A percentile compares a stretch with the other conserved stretches of the same genome.
phyloP scores from a whole-genome alignment of 2,329 filamentous ascomycete species.

The Aschersonia sp. region DNA sequence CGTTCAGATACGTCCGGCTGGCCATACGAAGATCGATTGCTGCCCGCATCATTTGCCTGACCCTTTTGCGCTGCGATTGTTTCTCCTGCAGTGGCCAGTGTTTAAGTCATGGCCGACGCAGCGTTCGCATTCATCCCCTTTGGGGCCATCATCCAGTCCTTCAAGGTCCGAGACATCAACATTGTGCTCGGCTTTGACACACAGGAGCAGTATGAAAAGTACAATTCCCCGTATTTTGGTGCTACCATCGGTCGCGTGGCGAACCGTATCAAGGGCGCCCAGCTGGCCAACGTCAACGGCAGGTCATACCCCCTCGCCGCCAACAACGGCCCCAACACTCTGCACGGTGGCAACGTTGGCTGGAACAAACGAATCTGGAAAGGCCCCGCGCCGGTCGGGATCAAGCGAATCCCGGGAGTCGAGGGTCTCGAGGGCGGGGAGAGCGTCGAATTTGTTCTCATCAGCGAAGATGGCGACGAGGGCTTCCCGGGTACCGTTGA shows the following conservation, averaged over 20 bases:
- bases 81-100: not conserved
- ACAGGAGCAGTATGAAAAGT: constrained; percentile 55
- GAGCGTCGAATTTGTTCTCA: constrained; percentile 48
- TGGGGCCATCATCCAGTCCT: constrained; percentile 68
- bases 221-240: constrained; percentile 75
- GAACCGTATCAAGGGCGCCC: constrained; percentile 64
- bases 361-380: constrained; percentile 73
- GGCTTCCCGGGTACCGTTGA: constrained; percentile 81
- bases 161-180: constrained; percentile 63
- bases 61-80: not conserved
- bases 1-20: too few relatives aligned
- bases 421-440: constrained; percentile 44
- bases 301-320: constrained; percentile 53
- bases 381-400: constrained; percentile 50
- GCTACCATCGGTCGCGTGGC: constrained; percentile 80
- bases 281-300: constrained; percentile 58
- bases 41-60: not conserved
- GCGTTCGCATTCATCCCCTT: constrained; percentile 55
- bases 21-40: too few relatives aligned
- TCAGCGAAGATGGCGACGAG: constrained; percentile 71
- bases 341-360: constrained; percentile 58
- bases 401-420: constrained; percentile 32
- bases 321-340: constrained; percentile 65
- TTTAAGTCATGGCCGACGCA: constrained; percentile 25
- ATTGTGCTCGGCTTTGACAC: constrained; percentile 79